These are phyloP conservation scores for Tilletia indica DNA, from an alignment of 1,284 basidiomycete genomes.

Conservation along the genomic window DNA sequence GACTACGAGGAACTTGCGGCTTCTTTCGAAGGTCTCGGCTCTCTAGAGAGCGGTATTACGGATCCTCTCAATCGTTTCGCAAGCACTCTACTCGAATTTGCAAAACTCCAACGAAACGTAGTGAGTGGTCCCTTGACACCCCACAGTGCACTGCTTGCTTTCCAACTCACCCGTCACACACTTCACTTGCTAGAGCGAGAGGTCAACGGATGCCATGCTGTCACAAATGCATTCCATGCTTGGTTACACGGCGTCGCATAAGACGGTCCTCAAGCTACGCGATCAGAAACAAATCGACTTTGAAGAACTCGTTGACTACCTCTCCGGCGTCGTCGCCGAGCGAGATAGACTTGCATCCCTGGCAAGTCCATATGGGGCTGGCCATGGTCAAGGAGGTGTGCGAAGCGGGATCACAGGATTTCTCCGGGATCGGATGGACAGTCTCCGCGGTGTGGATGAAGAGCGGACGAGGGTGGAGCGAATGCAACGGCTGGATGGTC, in stretches of 20 bases:
- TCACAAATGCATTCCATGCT: constrained; percentile 83
- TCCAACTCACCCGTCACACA: neutral
- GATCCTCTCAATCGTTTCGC: constrained; percentile 94
- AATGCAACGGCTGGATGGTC: constrained; percentile 84
- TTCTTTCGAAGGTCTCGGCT: constrained; percentile 90
- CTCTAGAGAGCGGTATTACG: constrained; percentile 95
- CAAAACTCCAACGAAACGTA: constrained; percentile 38
- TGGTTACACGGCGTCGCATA: constrained; percentile 83
- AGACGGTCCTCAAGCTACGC: constrained; percentile 83
- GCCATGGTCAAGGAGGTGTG: constrained; percentile 55
- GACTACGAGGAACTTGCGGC: constrained; percentile 97
- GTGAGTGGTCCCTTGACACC: constrained; percentile 28
- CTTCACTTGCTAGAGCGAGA: constrained; percentile 29
- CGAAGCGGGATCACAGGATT: constrained; percentile 71
- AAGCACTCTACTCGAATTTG: constrained; percentile 80
- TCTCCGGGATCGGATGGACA: constrained; percentile 88
- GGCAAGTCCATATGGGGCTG: constrained; percentile 42
- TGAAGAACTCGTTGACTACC: constrained; percentile 92
- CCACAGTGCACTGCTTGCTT: too few species aligned
- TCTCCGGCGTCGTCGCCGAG: constrained; percentile 84
- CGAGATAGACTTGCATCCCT: constrained; percentile 71
- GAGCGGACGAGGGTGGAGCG: constrained; percentile 86
- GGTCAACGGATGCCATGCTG: constrained; percentile 68
- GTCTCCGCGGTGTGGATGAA: constrained; percentile 85
- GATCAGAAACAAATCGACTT: constrained; percentile 99